phyloP scores from a whole-genome alignment of 495 filamentous ascomycete genomes.

The Astrothelium subdiscretum region DNA sequence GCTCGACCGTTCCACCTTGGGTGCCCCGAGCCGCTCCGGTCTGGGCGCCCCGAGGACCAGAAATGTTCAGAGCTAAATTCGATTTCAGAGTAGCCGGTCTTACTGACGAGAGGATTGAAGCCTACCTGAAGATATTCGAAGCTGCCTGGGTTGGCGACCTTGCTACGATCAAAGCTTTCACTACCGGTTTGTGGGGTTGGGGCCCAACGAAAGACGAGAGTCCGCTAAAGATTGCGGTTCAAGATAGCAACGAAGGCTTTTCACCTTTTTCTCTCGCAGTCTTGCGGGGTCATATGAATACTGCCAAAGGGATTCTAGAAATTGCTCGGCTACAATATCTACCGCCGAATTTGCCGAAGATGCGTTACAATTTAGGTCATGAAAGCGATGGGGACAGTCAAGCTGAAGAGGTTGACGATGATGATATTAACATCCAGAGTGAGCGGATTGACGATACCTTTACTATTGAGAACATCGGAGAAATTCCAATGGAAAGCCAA shows the following conservation, averaged over 20 bases:
- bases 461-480: conserved; percentile 60
- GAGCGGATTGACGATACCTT: conserved; percentile 48
- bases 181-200: conserved; percentile 32
- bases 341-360: conserved; percentile 27
- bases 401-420: conserved; percentile 29
- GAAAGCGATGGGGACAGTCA: conserved; percentile 25
- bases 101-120: conserved; percentile 38
- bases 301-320: conserved; percentile 51
- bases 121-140: conserved; percentile 48
- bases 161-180: conserved; percentile 42
- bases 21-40: no score
- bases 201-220: conserved; percentile 28
- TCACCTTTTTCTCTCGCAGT: conserved; percentile 56
- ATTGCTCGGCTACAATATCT: conserved; percentile 57
- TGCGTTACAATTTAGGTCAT: conserved; percentile 36
- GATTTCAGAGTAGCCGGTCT: conserved; percentile 39
- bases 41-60: conserved; percentile 2
- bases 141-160: conserved; percentile 59
- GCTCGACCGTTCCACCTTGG: no score
- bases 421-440: conserved; percentile 32
- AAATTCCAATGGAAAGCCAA: conserved; percentile 50
- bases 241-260: conserved; percentile 31
- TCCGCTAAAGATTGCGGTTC: conserved; percentile 50
- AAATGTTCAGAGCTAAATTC: conserved; percentile 37
- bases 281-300: conserved; percentile 45